Percentiles rank a stretch among this genome's conserved stretches.
Evolutionary conservation across 208 protist genomes (phyloP).

Genomic region (Trypanosoma cruzi): DNA sequence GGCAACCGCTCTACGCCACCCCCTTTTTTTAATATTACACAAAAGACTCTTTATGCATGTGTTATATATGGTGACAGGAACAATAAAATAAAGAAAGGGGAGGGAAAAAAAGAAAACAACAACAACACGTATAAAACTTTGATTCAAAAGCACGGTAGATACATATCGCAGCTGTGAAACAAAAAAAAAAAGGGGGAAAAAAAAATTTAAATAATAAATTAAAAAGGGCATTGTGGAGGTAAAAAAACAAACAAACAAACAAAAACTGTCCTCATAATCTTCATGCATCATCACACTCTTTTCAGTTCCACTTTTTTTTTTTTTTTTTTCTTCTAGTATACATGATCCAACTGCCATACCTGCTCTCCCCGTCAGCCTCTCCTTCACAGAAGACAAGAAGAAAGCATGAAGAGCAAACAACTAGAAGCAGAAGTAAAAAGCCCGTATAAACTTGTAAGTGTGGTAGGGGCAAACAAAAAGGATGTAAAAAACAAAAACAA

Average conservation of each 20-base stretch:
- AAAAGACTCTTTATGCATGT: background rate
- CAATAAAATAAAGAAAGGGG: too few relatives aligned
- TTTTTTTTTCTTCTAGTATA: background rate
- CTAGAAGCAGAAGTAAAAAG: too few relatives aligned
- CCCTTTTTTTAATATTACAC: conserved; percentile 7
- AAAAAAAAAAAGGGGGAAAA: too few relatives aligned
- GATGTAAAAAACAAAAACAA: conserved; percentile 35
- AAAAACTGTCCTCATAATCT: background rate
- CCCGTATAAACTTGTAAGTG: too few relatives aligned
- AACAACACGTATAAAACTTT: conserved; percentile 8
- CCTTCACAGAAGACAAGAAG: too few relatives aligned
- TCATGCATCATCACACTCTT: background rate
- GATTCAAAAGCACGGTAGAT: too few relatives aligned
- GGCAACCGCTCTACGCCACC: background rate
- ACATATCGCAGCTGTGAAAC: too few relatives aligned
- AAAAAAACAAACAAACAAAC: too few relatives aligned
- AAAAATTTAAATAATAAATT: conserved; percentile 11
- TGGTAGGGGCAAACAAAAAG: too few relatives aligned
- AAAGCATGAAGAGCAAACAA: too few relatives aligned
- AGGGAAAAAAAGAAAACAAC: background rate
- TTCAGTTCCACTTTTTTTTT: background rate
- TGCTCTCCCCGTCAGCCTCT: too few relatives aligned
- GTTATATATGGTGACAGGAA: too few relatives aligned
- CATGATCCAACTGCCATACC: background rate
- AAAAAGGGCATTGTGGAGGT: background rate